Conservation (phyloP, 345 rosid species). For the Euphorbia lathyris region DNA sequence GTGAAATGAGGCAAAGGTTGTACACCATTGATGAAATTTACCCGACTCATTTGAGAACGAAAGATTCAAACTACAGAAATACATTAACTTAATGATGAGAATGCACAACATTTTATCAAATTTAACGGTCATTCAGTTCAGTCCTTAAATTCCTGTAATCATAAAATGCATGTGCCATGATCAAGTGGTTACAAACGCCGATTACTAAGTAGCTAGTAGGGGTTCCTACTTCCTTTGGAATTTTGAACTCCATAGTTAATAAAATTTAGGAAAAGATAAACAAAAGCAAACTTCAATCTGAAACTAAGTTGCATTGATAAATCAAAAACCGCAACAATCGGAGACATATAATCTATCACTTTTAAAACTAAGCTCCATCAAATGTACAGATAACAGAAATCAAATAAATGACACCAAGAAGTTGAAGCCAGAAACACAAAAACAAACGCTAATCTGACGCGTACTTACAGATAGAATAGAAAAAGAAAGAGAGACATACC, state of each 20-base stretch:
- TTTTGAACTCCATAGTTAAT: not conserved
- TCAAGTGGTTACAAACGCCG: not conserved
- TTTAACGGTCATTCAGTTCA: not conserved
- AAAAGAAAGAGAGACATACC: too few relatives aligned
- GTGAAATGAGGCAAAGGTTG: too few relatives aligned
- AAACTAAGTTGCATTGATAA: not conserved
- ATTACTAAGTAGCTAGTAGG: not conserved
- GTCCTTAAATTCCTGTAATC: not conserved
- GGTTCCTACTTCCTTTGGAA: too few relatives aligned
- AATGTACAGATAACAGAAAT: not conserved
- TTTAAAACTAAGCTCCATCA: not conserved
- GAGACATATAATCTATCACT: too few relatives aligned
- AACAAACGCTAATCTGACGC: too few relatives aligned
- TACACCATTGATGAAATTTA: too few relatives aligned
- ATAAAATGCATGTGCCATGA: constrained; percentile 1
- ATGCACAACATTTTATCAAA: not conserved
- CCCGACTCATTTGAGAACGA: not conserved
- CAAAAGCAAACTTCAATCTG: not conserved
- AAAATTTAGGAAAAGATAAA: not conserved
- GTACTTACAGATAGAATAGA: too few relatives aligned
- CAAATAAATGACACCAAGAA: not conserved
- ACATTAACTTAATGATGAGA: not conserved
- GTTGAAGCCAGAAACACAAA: not conserved
- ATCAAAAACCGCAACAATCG: not conserved
- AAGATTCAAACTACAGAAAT: not conserved